Base-by-base conservation (phyloP, 2,329 filamentous ascomycete species). In the Aspergillus sp. region DNA sequence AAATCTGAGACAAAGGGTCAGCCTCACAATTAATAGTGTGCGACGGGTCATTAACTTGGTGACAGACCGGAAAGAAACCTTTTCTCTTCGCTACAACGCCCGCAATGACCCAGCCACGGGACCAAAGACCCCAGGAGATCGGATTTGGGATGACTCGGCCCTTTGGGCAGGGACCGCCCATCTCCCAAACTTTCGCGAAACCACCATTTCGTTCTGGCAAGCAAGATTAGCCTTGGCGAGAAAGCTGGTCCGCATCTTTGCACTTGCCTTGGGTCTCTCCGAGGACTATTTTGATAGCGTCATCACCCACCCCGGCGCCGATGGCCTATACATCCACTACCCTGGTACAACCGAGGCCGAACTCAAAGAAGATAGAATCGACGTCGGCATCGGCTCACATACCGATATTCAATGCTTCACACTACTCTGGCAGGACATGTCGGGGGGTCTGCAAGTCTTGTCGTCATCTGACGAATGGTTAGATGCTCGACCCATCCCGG, bases 221-320 rank as follows among this genome's bases (percentile, higher is more conserved):
- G 56, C 19, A 0, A 62, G 70, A 39, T 74, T 88, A 10, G 73
- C 64, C 0, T 75, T 88, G 1, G 81, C 84, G 0, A 77, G 85
- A 21, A 78, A 76, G 38, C 69, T 88, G 32, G 79, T 84, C 2
- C 75, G 77, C 4, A 73, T 80, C 6, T 86, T 88, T 65, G 84
- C 85, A 0, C 74, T 88, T 2, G 81, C 81, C 4, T 75, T 88
- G 2, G 78, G 80, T 10, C 73, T 87, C 3, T 77, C 80, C 0
- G 85, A 88, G 65, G 67, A 79, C 36, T 82, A 83, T 57, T 87
- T 87, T 66, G 84, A 87, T 61, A 72, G 73, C 3, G 81, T 84
- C 56, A 80, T 82, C 17, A 81, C 78, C 0, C 80, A 83, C 63
- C 85, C 85, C 0, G 84, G 75, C 0, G 72, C 75, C 1, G 77